These are phyloP conservation scores for Claviceps monticola DNA, from an alignment of 2,329 filamentous ascomycete genomes.

Conservation along the genomic window DNA sequence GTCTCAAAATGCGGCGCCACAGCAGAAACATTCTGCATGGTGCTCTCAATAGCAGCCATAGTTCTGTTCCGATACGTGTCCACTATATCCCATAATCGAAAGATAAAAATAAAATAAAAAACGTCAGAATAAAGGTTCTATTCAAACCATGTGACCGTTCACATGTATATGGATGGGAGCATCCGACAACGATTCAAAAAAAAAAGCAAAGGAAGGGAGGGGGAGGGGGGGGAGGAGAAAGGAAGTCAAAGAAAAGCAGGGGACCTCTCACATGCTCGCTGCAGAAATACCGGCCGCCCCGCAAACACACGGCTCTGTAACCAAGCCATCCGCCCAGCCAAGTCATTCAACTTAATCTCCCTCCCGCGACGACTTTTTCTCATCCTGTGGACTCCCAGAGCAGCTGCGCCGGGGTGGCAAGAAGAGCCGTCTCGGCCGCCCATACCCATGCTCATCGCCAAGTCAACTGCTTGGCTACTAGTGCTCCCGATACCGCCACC, in stretches of 20 bases:
- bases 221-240: too few relatives aligned
- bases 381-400: slow-evolving; percentile 63
- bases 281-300: slow-evolving; percentile 72
- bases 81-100: slow-evolving; percentile 35
- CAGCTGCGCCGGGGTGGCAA: slow-evolving; percentile 40
- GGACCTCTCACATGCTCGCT: slow-evolving; percentile 62
- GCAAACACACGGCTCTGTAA: slow-evolving; percentile 87
- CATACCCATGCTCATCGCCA: slow-evolving; percentile 45
- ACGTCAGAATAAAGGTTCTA: too few relatives aligned
- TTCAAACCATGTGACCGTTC: too few relatives aligned
- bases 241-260: too few relatives aligned
- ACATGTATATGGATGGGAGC: too few relatives aligned
- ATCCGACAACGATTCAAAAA: too few relatives aligned
- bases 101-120: too few relatives aligned
- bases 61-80: slow-evolving; percentile 93
- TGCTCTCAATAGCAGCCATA: slow-evolving; percentile 63
- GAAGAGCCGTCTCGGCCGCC: too few relatives aligned
- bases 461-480: slow-evolving; percentile 36
- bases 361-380: slow-evolving; percentile 56
- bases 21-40: slow-evolving; percentile 59
- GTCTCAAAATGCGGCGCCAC: slow-evolving; percentile 82
- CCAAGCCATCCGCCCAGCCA: slow-evolving; percentile 95
- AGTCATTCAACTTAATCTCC: slow-evolving; percentile 83
- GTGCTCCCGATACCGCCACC: slow-evolving; percentile 15
- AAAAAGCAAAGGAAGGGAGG: too few relatives aligned